Conservation (phyloP, 306 rosid species). For the Coriaria nepalensis region DNA sequence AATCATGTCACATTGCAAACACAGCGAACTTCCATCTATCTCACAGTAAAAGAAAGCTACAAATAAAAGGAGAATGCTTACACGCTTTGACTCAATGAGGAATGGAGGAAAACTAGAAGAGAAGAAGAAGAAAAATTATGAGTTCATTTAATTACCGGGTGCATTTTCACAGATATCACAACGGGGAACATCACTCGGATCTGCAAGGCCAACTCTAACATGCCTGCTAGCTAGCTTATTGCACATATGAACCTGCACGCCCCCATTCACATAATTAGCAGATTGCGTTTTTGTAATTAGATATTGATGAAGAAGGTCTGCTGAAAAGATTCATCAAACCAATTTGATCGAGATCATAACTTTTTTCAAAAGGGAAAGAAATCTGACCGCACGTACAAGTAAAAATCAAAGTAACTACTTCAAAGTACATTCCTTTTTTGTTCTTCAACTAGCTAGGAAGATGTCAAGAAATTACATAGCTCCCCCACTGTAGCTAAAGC, state of each 20-base stretch:
- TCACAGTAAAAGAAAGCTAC: slow-evolving; percentile 98
- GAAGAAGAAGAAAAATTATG: slow-evolving; percentile 1
- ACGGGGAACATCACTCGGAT: slow-evolving; percentile 80
- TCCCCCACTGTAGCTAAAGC: no score
- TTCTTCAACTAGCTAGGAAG: no score
- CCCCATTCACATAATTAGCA: slow-evolving; percentile 8
- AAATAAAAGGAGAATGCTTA: slow-evolving; percentile 9
- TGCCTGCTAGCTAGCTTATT: slow-evolving; percentile 95
- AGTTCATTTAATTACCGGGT: slow-evolving; percentile 39
- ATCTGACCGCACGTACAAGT: no score
- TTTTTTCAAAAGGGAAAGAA: no score
- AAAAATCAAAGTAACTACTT: no score
- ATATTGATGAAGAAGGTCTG: no score
- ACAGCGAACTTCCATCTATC: slow-evolving; percentile 85
- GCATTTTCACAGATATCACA: slow-evolving; percentile 98
- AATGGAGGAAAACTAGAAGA: not conserved
- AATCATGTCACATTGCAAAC: slow-evolving; percentile 90
- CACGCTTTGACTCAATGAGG: not conserved
- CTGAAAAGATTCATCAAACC: no score
- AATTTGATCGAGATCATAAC: no score
- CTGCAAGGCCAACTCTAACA: slow-evolving; percentile 89
- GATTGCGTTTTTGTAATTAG: no score
- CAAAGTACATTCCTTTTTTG: no score
- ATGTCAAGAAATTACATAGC: no score
- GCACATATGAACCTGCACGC: slow-evolving; percentile 86